Base-by-base conservation (phyloP, 148 eudicot species). In the Rheum nobile region DNA sequence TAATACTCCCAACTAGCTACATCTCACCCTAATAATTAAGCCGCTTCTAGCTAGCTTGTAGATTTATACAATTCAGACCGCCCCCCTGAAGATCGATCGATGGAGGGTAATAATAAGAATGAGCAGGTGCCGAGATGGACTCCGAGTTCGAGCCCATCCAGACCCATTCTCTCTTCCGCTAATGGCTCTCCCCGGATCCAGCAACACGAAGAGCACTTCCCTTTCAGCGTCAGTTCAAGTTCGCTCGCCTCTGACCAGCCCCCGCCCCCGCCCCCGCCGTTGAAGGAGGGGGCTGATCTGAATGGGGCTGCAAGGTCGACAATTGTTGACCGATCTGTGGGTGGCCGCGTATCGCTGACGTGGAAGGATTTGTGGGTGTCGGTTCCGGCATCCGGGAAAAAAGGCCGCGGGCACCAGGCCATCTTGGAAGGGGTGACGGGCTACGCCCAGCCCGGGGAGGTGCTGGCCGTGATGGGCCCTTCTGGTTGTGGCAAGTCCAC, bases 401-500 rank as follows among this genome's bases (percentile, higher is more conserved):
- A 72, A 28, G 77, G 71, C 24, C 78, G 80, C 0, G 81, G 72
- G 1, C 75, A 71, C 1, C 79, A 76, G 29, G 48, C 67, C 2
- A 80, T 86, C 8, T 71, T 86, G 69, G 55, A 80, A 29, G 84
- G 84, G 11, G 57, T 84, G 1, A 75, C 77, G 0, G 90, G 88
- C 0, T 87, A 57, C 24, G 88, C 82, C 3, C 48, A 79, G 44
- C 90, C 88, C 9, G 84, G 83, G 0, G 74, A 79, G 81, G 84
- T 84, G 6, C 59, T 84, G 76, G 90, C 90, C 71, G 71, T 87
- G 42, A 87, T 87, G 90, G 90, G 90, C 17, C 90, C 90, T 67
- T 86, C 87, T 71, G 89, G 89, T 19, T 84, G 80, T 59, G 89
- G 89, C 19, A 86, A 86, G 76, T 84, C 87, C 0, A 87, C 90